Percentiles rank a stretch among this genome's conserved stretches.
Evolutionary conservation across 768 basidiomycete species (phyloP).

Genomic region (Tylopilus vinaceipallidus): DNA sequence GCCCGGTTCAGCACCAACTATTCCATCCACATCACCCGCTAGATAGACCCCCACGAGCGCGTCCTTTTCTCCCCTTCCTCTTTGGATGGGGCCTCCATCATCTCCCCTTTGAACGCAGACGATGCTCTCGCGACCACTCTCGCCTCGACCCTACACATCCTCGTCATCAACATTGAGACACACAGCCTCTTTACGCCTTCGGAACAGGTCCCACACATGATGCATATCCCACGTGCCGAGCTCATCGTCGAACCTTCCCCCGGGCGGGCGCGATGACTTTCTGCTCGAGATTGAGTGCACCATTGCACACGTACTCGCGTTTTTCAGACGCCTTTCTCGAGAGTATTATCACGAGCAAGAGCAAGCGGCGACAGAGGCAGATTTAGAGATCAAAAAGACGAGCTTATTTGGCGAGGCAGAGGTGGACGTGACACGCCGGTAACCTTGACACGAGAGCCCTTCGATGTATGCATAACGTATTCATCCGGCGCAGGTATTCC

Average conservation of each 20-base stretch:
- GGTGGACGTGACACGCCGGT: constrained; percentile 89
- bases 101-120: not conserved
- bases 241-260: no score
- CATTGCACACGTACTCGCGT: constrained; percentile 63
- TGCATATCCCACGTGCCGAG: no score
- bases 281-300: constrained; percentile 98
- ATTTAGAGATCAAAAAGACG: no score
- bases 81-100: not conserved
- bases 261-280: no score
- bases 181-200: constrained; percentile 90
- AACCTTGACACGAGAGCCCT: no score
- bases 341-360: no score
- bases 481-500: not conserved
- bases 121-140: constrained; percentile 54
- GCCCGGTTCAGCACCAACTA: no score
- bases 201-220: no score
- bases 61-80: not conserved
- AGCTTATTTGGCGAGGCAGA: no score
- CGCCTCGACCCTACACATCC: constrained; percentile 62
- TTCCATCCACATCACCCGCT: no score
- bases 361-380: no score
- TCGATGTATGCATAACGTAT: no score
- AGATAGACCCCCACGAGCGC: constrained; percentile 37
- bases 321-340: constrained; percentile 71
- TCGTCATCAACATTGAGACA: constrained; percentile 92